Evolutionary conservation across 2,329 filamentous ascomycete species (phyloP), one percentile per base, ranked within the genome.

Genomic region (Nothomitra cinnamomea): DNA sequence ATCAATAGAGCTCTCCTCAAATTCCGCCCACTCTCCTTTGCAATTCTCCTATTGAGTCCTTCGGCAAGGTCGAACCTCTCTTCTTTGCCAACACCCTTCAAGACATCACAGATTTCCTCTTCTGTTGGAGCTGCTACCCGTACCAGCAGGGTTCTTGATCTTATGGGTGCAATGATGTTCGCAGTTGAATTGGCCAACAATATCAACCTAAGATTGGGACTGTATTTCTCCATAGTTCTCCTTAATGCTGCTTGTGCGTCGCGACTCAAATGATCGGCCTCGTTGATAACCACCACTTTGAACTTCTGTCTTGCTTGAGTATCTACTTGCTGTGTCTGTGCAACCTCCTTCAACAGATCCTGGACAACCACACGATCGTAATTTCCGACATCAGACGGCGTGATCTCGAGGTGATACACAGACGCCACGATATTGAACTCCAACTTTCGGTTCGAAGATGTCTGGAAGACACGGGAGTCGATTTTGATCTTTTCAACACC

Each of bases 401-500:
- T 98, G 64, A 98, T 98, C 67, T 98, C 92, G 61, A 98, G 82
- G 68, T 98, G 92, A 70, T 98, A 98, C 58, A 95, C 82, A 0
- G 90, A 96, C 45, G 89, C 82, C 53, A 98, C 92, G 58, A 98
- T 94, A 71, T 95, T 98, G 78, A 98, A 98, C 70, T 98, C 92
- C 61, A 98, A 83, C 70, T 98, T 98, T 65, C 92, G 87, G 68
- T 95, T 96, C 64, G 83, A 85, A 21, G 81, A 89, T 1, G 92
- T 96, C 69, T 95, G 89, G 72, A 98, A 98, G 56, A 95, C 85
- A 58, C 92, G 85, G 12, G 88, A 87, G 65, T 98, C 92, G 69
- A 98, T 96, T 72, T 96, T 96, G 76, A 98, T 98, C 76, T 95
- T 96, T 65, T 98, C 94, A n/a, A 95, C 92, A 43, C 92, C 90